Evolutionary conservation across 805 yeast species (phyloP).

Genomic region (Nakazawaea peltata): DNA sequence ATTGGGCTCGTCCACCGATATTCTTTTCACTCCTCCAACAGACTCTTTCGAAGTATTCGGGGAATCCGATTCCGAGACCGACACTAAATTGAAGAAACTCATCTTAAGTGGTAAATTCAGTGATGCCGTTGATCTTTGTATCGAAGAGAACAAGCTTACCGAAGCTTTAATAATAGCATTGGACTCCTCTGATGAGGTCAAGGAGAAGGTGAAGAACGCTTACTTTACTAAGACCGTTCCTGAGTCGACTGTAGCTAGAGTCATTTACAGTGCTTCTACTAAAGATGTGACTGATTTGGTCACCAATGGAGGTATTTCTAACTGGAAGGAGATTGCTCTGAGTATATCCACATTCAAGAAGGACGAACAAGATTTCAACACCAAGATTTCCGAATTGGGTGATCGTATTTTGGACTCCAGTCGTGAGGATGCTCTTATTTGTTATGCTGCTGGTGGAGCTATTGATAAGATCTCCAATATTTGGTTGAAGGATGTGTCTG

Average conservation of each 20-base stretch:
- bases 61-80: constrained; percentile 29
- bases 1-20: constrained; percentile 2
- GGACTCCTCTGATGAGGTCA: constrained; percentile 53
- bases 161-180: constrained; percentile 83
- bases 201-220: constrained; percentile 60
- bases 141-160: constrained; percentile 51
- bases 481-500: constrained; percentile 71
- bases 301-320: constrained; percentile 61
- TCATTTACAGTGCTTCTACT: constrained; percentile 57
- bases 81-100: constrained; percentile 36
- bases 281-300: constrained; percentile 60
- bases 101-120: constrained; percentile 56
- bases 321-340: constrained; percentile 81
- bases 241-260: constrained; percentile 56
- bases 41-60: constrained; percentile 41
- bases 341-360: constrained; percentile 52
- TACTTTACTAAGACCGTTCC: constrained; percentile 55
- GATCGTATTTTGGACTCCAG: constrained; percentile 56
- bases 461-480: constrained; percentile 69
- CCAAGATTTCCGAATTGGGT: constrained; percentile 61
- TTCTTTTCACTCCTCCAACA: constrained; percentile 33
- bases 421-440: constrained; percentile 68
- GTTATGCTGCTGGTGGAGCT: constrained; percentile 76
- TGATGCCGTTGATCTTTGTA: constrained; percentile 59
- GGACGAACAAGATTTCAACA: constrained; percentile 40